phyloP scores from a whole-genome alignment of 1,139 yeast genomes.

The Candida anutae region DNA sequence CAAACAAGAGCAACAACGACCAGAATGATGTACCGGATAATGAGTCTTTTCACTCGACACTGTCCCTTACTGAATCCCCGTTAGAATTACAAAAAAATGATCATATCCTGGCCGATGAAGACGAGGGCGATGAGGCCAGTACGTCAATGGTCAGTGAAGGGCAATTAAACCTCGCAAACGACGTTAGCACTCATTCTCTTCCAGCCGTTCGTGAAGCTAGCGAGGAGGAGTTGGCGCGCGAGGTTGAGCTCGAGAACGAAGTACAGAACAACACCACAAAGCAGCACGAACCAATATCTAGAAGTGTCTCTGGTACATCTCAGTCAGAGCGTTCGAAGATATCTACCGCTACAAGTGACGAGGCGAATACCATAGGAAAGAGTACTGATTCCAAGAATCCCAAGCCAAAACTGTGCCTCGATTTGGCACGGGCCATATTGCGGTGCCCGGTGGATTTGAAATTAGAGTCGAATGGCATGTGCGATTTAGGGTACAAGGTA shows the following conservation, averaged over 20 bases:
- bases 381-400: neutral
- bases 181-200: slow-evolving; percentile 5
- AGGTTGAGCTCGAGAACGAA: slow-evolving; percentile 1
- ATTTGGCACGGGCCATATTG: slow-evolving; percentile 1
- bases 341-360: neutral
- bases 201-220: slow-evolving; percentile 17
- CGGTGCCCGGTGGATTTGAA: slow-evolving; percentile 11
- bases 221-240: neutral
- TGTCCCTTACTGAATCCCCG: slow-evolving; percentile 18
- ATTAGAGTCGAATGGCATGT: slow-evolving; percentile 26
- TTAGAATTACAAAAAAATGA: slow-evolving; percentile 7
- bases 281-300: neutral
- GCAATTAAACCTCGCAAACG: neutral
- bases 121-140: neutral
- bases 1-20: slow-evolving; percentile 2
- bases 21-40: slow-evolving; percentile 10
- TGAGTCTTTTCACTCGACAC: slow-evolving; percentile 18
- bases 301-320: neutral
- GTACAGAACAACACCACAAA: neutral
- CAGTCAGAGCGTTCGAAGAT: slow-evolving; percentile 1
- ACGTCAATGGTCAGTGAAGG: slow-evolving; percentile 1
- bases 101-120: neutral
- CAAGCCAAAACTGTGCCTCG: neutral
- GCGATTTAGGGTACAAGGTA: slow-evolving; percentile 39
- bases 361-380: neutral